Evolutionary conservation across 2,329 filamentous ascomycete species (phyloP).

Genomic region (Hypoxylon sp.): DNA sequence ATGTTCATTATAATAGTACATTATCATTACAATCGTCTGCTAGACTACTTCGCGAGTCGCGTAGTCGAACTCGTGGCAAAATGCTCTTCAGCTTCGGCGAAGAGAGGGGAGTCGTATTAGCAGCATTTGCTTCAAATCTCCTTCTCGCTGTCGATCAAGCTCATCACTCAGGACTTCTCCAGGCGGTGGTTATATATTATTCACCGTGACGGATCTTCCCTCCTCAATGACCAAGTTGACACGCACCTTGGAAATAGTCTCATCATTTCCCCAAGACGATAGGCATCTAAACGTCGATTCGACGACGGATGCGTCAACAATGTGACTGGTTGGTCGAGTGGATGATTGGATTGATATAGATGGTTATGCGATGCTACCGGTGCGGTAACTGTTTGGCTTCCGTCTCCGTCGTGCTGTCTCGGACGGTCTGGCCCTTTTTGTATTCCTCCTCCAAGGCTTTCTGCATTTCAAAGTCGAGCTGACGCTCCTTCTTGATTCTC

Average conservation of each 20-base stretch:
- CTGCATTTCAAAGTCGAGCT: slow-evolving; percentile 96
- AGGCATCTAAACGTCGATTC: neutral
- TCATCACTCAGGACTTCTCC: neutral
- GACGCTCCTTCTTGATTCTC: slow-evolving; percentile 87
- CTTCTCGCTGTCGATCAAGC: neutral
- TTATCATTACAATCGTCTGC: neutral
- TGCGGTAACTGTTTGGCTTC: slow-evolving; percentile 40
- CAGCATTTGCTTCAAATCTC: neutral
- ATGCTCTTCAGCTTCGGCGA: neutral
- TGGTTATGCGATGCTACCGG: slow-evolving; percentile 35
- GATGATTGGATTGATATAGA: neutral
- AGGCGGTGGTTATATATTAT: neutral
- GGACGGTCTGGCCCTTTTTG: slow-evolving; percentile 85
- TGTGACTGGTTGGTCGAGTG: no score
- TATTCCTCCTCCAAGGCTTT: slow-evolving; percentile 87
- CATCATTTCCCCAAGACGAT: neutral
- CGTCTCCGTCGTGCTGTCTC: slow-evolving; percentile 38
- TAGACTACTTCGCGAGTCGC: neutral
- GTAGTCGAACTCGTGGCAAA: neutral
- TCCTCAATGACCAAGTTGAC: neutral
- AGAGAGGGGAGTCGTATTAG: neutral
- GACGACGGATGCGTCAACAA: no score
- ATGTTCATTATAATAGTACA: slow-evolving; percentile 2
- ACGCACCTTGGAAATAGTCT: slow-evolving; percentile 5
- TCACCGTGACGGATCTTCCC: neutral